A percentile compares a stretch with the other conserved stretches of the same genome.
phyloP scores from a whole-genome alignment of 1,284 basidiomycete species.

The Moniliella sp. region DNA sequence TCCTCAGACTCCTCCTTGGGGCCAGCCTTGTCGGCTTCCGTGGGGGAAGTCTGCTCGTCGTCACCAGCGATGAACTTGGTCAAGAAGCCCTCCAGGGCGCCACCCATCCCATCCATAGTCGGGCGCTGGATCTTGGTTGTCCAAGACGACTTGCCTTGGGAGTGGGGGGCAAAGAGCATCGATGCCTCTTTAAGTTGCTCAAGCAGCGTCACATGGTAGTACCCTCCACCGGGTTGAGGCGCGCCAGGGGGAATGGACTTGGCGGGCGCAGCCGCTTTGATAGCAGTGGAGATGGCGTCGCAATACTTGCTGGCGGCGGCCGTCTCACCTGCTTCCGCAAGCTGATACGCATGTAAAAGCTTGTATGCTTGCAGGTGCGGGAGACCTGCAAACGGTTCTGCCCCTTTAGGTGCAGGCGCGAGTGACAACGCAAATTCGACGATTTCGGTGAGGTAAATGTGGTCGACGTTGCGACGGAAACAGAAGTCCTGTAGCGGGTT shows the following conservation, averaged over 20 bases:
- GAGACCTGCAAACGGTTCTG: constrained; percentile 60
- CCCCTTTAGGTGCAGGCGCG: constrained; percentile 51
- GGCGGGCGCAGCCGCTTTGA: constrained; percentile 44
- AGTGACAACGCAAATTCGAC: constrained; percentile 73
- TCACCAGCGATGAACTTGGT: constrained; percentile 75
- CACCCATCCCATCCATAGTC: constrained; percentile 71
- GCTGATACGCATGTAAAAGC: constrained; percentile 52
- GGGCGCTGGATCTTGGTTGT: constrained; percentile 50
- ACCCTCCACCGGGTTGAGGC: too few species aligned
- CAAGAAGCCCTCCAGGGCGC: constrained; percentile 77
- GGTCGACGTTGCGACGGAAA: constrained; percentile 52
- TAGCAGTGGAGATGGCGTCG: constrained; percentile 57
- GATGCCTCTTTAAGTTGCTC: constrained; percentile 59
- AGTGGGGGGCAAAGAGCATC: constrained; percentile 50
- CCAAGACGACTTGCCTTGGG: constrained; percentile 36
- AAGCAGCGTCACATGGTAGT: constrained; percentile 47
- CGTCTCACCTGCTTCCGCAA: constrained; percentile 40
- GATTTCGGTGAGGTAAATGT: constrained; percentile 70
- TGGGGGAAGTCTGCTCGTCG: constrained; percentile 6
- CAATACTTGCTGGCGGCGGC: constrained; percentile 46
- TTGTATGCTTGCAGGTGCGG: constrained; percentile 74
- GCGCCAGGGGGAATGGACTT: too few species aligned
- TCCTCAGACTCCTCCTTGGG: constrained; percentile 27
- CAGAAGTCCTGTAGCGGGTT: constrained; percentile 41
- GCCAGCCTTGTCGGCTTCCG: background rate